Conservation (phyloP, 331 rosid genomes). For the Phaseolus coccineus region DNA sequence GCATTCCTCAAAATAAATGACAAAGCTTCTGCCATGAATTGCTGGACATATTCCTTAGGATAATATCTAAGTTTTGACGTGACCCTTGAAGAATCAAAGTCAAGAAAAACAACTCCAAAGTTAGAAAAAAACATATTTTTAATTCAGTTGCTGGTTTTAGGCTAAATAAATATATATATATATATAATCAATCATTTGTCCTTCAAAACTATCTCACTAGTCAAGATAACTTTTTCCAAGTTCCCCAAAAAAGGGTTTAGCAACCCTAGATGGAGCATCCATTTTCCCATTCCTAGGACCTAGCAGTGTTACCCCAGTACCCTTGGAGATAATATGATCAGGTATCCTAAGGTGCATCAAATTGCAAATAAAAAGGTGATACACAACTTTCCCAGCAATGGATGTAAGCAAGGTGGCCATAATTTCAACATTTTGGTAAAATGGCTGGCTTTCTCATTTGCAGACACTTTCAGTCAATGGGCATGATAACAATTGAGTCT, state of each 20-base stretch:
- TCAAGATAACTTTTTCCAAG: neutral
- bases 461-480: slow-evolving; percentile 11
- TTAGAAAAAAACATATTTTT: slow-evolving; percentile 33
- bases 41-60: slow-evolving; percentile 77
- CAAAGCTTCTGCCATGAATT: slow-evolving; percentile 84
- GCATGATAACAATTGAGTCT: neutral
- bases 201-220: neutral
- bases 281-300: neutral
- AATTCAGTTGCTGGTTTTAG: slow-evolving; percentile 6
- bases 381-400: neutral
- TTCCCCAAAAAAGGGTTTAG: neutral
- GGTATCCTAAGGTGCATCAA: neutral
- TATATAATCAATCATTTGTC: neutral
- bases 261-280: slow-evolving; percentile 7
- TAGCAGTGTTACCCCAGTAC: neutral
- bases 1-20: slow-evolving; percentile 86
- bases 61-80: slow-evolving; percentile 77
- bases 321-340: neutral
- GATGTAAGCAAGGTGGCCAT: neutral
- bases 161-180: neutral
- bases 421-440: neutral
- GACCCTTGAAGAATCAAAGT: slow-evolving; percentile 57
- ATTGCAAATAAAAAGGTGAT: neutral
- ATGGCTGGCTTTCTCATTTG: neutral
- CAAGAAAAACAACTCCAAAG: slow-evolving; percentile 23